A percentile compares a stretch with the other conserved stretches of the same genome.
Conservation (phyloP, 1,284 basidiomycete genomes). For the Trichosporon inkin region DNA sequence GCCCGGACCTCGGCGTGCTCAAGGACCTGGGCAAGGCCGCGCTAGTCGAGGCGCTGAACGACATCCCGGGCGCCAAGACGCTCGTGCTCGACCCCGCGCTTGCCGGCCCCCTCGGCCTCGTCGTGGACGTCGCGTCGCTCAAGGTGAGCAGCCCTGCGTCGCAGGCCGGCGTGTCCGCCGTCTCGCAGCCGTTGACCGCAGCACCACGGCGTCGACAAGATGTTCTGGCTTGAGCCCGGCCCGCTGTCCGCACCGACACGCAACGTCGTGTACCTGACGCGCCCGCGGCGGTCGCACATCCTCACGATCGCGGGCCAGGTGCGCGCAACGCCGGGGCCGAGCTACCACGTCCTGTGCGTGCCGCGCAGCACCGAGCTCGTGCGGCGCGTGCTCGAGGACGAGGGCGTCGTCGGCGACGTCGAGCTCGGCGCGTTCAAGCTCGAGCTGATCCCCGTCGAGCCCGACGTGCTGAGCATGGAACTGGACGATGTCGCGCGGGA, state of each 20-base stretch:
- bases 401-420: conserved; percentile 86
- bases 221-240: conserved; percentile 96
- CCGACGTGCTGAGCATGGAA: conserved; percentile 85
- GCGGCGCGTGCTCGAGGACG: conserved; percentile 75
- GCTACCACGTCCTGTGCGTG: conserved; percentile 83
- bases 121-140: conserved; percentile 84
- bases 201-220: conserved; percentile 98
- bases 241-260: conserved; percentile 75
- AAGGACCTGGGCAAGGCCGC: conserved; percentile 72
- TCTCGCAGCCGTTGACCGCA: conserved; percentile 45
- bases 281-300: conserved; percentile 78
- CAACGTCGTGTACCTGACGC: conserved; percentile 89
- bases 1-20: conserved; percentile 64
- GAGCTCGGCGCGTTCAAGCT: conserved; percentile 70
- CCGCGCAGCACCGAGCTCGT: conserved; percentile 84
- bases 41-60: conserved; percentile 74
- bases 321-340: conserved; percentile 32
- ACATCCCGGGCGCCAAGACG: conserved; percentile 93
- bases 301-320: conserved; percentile 70
- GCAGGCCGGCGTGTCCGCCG: too few species aligned
- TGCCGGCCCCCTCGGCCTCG: conserved; percentile 85
- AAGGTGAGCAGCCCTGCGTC: conserved; percentile 62
- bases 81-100: conserved; percentile 84
- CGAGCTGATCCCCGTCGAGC: conserved; percentile 86
- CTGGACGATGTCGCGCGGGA: conserved; percentile 76